Percentiles rank a stretch among this genome's conserved stretches.
Evolutionary conservation across 257 asterid species (phyloP).

Genomic region (Ilex aquifolium): DNA sequence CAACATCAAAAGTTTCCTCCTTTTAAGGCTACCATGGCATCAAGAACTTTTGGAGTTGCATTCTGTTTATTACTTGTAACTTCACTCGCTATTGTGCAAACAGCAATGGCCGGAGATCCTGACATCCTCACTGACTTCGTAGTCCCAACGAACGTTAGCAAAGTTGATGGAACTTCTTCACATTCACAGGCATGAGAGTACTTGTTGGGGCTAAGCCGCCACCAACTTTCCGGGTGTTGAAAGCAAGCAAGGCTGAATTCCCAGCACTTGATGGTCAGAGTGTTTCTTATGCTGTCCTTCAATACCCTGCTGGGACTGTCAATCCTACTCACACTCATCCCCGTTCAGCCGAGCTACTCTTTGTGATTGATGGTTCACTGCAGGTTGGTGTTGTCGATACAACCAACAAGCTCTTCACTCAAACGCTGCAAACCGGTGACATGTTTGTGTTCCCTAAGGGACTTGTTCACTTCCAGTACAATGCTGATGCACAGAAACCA

Average conservation of each 20-base stretch:
- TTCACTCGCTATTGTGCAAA: no score
- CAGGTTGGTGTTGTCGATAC: constrained; percentile 3
- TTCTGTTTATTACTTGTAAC: no score
- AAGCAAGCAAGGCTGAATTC: neutral
- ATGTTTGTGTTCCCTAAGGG: neutral
- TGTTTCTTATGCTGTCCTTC: neutral
- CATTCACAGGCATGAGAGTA: constrained; percentile 6
- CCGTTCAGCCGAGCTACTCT: neutral
- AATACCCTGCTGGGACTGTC: neutral
- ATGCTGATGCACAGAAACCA: neutral
- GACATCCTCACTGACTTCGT: no score
- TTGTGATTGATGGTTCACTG: neutral
- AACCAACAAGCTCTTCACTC: neutral
- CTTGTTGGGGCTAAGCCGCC: neutral
- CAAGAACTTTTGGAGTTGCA: no score
- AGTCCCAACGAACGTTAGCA: no score
- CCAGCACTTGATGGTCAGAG: neutral
- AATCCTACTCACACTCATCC: no score
- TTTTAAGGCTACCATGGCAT: no score
- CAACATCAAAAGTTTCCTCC: no score
- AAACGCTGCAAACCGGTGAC: no score
- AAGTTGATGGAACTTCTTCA: neutral
- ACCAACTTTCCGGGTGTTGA: neutral
- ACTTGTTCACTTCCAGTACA: constrained; percentile 2
- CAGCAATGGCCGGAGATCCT: no score